Evolutionary conservation across 192 early-diverging fungal genomes (phyloP), one percentile per base, ranked within the genome.

Genomic region (Rhizophagus sp.): DNA sequence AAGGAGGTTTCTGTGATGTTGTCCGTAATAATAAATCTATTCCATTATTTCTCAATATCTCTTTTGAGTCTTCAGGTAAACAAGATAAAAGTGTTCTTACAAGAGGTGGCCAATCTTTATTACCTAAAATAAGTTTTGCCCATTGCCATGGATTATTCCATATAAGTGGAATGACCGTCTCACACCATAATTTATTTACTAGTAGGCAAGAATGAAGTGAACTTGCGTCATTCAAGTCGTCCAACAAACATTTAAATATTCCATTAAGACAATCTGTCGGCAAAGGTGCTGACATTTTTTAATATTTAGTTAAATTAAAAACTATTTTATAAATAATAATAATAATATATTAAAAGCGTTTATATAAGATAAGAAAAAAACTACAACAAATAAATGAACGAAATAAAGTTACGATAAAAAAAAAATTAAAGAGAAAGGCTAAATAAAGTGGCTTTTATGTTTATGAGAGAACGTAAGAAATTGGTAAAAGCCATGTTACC

Each of bases 251-350:
- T 75, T 57, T 44, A 19, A 75, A 75, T 36, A 75, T 62, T 61
- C 17, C 73, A 75, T 75, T 27, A 75, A 75, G 73, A 75, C 73
- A 75, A n/a, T 75, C 73, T 17, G 73, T 49, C n/a, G 73, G 73
- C 9, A 52, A 49, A 47, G 12, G 25, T 27, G 64, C 25, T 66
- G 11, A 0, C 64, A 66, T 66, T 30, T 27, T 66, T 66, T 0
- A 52, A 52, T 13, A 52, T 22, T 57, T 57, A 47, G 44, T 47
- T 12, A 47, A 44, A 10, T 44, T 44, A 44, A 36, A 39, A 41
- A 41, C 7, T 41, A 41, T 41, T 41, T 41, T 47, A 47, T 47
- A 47, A 44, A 47, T 2, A 47, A 47, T 10, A 44, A 44, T 47
- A 47, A 47, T 7, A 41, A 41, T 41, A 41, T 41, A 41, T 41